Base-by-base conservation (phyloP, 495 filamentous ascomycete species). In the Xylaria curta region DNA sequence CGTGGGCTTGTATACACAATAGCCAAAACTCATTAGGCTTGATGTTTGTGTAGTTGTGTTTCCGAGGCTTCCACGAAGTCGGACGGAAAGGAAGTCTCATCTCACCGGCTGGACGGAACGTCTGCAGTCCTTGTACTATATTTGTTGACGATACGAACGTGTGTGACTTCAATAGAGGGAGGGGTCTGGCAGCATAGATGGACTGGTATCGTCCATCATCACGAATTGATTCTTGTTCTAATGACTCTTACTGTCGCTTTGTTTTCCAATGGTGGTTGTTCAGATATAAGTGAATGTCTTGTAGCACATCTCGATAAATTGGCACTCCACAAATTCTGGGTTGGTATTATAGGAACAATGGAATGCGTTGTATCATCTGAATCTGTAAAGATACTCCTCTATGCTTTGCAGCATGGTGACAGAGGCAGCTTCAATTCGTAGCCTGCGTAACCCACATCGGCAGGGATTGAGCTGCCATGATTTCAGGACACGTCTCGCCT, bases 201-300 rank as follows among this genome's bases (percentile, higher is more conserved):
- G 70, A 72, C 70, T 51, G 70, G 70, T 49, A 51, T 72, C 36
- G 70, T 72, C 70, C 70, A 68, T 68, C 31, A 61, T 72, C 53
- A 72, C 62, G 64, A 72, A 72, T 72, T 66, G 56, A 72, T 40
- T 72, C 28, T 62, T 40, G n/a, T 63, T 61, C n/a, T 72, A 62
- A 72, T 63, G 63, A 68, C 53, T 21, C 62, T 36, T 8, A 49
- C 26, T 15, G 9, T 62, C 21, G 38, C 21, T 62, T 26, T 26
- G 10, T 42, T 44, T 42, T 15, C 3, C 1, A 53, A n/a, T 24
- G 17, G 21, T 4, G 46, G 38, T 44, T 42, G 12, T n/a, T 42
- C 2, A 2, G 21, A 36, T 26, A 24, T 12, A 40, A 40, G n/a
- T 19, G 36, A 10, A 54, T 12, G 12, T 56, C 3, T 28, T 2